These are phyloP conservation scores for Syzygium oleosum DNA, from an alignment of 345 rosid species.

Conservation along the genomic window DNA sequence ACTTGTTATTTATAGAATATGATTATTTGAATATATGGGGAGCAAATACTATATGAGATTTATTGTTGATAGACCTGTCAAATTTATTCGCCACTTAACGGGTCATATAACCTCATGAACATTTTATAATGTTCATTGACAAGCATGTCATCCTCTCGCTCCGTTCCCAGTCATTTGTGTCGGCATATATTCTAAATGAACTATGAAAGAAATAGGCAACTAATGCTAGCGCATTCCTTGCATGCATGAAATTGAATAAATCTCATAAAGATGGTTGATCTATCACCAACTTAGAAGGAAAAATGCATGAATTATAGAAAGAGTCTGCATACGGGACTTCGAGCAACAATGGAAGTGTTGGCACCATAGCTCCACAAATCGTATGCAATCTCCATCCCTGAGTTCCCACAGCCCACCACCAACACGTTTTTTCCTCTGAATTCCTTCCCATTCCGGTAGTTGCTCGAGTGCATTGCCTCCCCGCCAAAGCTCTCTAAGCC, in stretches of 20 bases:
- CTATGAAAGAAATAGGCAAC: too few relatives aligned
- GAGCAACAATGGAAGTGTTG: conserved; percentile 27
- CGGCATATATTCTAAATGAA: too few relatives aligned
- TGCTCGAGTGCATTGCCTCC: conserved; percentile 32
- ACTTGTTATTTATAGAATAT: neutral
- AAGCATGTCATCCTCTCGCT: too few relatives aligned
- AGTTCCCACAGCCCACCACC: conserved; percentile 62
- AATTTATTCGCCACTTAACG: neutral
- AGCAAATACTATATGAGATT: neutral
- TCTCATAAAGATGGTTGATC: neutral
- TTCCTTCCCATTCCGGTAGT: conserved; percentile 19
- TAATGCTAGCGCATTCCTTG: neutral
- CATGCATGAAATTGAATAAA: neutral
- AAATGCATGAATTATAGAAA: neutral
- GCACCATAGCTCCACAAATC: conserved; percentile 33
- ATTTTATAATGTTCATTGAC: too few relatives aligned
- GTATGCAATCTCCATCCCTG: conserved; percentile 60
- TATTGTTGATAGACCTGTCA: neutral
- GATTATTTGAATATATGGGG: neutral
- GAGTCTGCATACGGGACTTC: conserved; percentile 20
- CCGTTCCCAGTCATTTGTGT: too few relatives aligned
- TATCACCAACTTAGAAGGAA: neutral
- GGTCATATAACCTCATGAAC: too few relatives aligned
- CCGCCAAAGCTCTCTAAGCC: conserved; percentile 35
- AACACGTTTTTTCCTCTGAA: conserved; percentile 27